Base-by-base conservation (phyloP, 768 basidiomycete genomes). In the Trametopsis cervina region DNA sequence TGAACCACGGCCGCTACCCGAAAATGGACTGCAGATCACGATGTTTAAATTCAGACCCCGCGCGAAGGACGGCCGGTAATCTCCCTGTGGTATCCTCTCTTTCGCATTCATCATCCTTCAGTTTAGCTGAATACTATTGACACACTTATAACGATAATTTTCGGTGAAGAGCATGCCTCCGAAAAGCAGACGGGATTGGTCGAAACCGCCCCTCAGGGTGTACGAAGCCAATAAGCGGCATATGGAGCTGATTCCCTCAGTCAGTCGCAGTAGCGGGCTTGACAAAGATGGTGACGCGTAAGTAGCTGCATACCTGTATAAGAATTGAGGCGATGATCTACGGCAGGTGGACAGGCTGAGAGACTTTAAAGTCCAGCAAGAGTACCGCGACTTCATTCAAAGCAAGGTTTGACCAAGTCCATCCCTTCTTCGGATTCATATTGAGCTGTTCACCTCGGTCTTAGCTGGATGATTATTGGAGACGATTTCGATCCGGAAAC, bases 251-350 rank as follows among this genome's bases (percentile, higher is more conserved):
- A 75, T 89, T 41, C 74, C 85, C 1, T 85, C 84, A 1, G 77
- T 88, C 40, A 89, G 86, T 59, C 73, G 87, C 35, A 86, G 84
- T 56, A 82, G 86, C 54, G 85, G 87, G 9, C 60, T 88, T 21
- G 82, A 83, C 55, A 80, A 76, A 54, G 84, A 79, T 51, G 85
- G 87, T 33, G 82, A 88, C 65, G 73, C 76, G 87, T 89, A 64
- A 74, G 86, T 59, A 13, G 17, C 44, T 26, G 9, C 18, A 18
- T 25, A 27, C 27, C 29, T n/a, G 37, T 24, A 25, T 27, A 15
- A 27, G 33, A 18, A 42, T 36, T 43, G 27, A n/a, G n/a, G 49
- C 58, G 54, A 52, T 68, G 63, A 74, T 61, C 57, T 46, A 61
- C 52, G 53, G 54, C 52, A 73, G 66, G 45, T 55, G 3, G 54